Conservation (phyloP, 768 basidiomycete species). For the Hemileccinum rubropunctum region DNA sequence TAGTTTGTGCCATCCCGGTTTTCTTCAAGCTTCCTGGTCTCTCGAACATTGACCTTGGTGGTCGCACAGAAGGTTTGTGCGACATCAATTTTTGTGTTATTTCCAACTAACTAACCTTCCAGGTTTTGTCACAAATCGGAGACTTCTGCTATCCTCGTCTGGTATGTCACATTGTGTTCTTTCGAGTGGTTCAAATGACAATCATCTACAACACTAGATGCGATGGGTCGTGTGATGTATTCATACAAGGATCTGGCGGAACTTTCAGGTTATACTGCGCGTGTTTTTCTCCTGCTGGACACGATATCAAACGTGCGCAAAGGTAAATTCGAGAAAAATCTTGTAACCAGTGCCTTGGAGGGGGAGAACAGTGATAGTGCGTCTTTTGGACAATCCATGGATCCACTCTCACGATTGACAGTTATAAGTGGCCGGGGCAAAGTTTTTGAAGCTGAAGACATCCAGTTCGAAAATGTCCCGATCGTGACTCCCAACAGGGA, state of each 20-base stretch:
- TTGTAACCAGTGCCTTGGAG: slow-evolving; percentile 70
- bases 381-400: slow-evolving; percentile 22
- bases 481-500: slow-evolving; percentile 97
- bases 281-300: slow-evolving; percentile 84
- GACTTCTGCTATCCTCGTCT: slow-evolving; percentile 83
- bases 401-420: slow-evolving; percentile 28
- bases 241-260: slow-evolving; percentile 97
- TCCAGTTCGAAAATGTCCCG: slow-evolving; percentile 89
- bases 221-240: slow-evolving; percentile 94
- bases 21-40: slow-evolving; percentile 85
- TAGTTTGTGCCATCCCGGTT: slow-evolving; percentile 90
- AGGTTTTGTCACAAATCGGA: slow-evolving; percentile 97
- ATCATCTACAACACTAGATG: slow-evolving; percentile 51
- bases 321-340: slow-evolving; percentile 85
- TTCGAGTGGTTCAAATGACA: background rate
- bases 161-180: slow-evolving; percentile 39
- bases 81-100: background rate
- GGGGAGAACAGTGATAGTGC: slow-evolving; percentile 76
- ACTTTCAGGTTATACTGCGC: slow-evolving; percentile 91
- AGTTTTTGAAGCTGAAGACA: slow-evolving; percentile 82
- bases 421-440: slow-evolving; percentile 78
- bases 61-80: slow-evolving; percentile 77
- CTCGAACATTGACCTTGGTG: slow-evolving; percentile 66
- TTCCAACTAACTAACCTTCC: background rate
- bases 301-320: slow-evolving; percentile 84